These are phyloP conservation scores for Ustilago xerochloae DNA, from an alignment of 1,284 basidiomycete species.

Conservation along the genomic window DNA sequence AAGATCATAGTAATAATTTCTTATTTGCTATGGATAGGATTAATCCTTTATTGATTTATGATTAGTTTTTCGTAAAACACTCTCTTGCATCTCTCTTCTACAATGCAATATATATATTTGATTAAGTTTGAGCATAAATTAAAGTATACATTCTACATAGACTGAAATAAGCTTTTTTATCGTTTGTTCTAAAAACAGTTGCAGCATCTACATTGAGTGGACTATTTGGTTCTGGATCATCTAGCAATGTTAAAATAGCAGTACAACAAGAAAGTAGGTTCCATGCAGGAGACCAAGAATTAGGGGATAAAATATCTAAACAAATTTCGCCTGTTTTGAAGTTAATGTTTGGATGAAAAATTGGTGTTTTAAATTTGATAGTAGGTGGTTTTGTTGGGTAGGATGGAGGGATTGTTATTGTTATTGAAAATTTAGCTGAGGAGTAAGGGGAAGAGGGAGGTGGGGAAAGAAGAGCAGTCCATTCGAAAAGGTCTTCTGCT, in stretches of 20 bases:
- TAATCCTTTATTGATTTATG: conserved; percentile 55
- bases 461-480: conserved; percentile 53
- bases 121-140: conserved; percentile 18
- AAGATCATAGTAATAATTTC: conserved; percentile 58
- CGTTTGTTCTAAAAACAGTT: conserved; percentile 47
- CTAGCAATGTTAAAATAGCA: conserved; percentile 64
- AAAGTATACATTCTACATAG: conserved; percentile 57
- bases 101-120: not conserved
- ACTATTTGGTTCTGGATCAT: conserved; percentile 64
- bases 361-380: conserved; percentile 58
- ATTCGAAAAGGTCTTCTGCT: conserved; percentile 58
- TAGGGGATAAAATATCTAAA: conserved; percentile 62
- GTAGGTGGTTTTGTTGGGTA: conserved; percentile 66
- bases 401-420: conserved; percentile 47
- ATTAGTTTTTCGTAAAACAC: no score
- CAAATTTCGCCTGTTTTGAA: conserved; percentile 68
- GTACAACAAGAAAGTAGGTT: conserved; percentile 62
- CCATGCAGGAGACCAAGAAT: conserved; percentile 69
- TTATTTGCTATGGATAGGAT: conserved; percentile 64
- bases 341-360: conserved; percentile 65
- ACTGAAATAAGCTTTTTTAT: conserved; percentile 47
- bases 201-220: conserved; percentile 68
- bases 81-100: no score
- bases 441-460: conserved; percentile 48
- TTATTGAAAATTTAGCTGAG: conserved; percentile 50